phyloP scores from a whole-genome alignment of 2,329 filamentous ascomycete genomes.

The Aspergillus tubingensis region DNA sequence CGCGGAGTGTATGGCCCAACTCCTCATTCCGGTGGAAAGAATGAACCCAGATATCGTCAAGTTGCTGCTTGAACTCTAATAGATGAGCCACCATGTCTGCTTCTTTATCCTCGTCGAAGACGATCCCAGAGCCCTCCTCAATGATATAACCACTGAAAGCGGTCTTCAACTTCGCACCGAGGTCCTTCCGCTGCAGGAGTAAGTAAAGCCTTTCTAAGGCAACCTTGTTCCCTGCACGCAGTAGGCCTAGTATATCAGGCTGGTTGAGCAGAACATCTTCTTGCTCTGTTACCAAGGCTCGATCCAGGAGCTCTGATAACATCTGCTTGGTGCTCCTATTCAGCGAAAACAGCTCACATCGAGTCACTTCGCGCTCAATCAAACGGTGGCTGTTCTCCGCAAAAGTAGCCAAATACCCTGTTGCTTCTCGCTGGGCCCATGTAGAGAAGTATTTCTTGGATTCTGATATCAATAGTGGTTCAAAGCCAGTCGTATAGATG shows the following conservation, averaged over 20 bases:
- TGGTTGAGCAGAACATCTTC: constrained; percentile 66
- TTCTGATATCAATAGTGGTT: constrained; percentile 68
- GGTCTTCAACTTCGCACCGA: constrained; percentile 68
- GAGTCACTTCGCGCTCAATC: constrained; percentile 69
- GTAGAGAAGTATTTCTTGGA: constrained; percentile 69
- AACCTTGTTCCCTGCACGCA: constrained; percentile 68
- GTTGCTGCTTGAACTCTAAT: constrained; percentile 73
- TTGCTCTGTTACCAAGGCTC: constrained; percentile 69
- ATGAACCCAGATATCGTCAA: constrained; percentile 75
- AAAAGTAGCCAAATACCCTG: constrained; percentile 70
- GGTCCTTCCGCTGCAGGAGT: constrained; percentile 69
- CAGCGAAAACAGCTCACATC: constrained; percentile 79
- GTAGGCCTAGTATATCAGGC: constrained; percentile 68
- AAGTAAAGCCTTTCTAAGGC: constrained; percentile 77
- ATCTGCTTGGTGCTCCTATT: constrained; percentile 80
- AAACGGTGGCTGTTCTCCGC: constrained; percentile 69
- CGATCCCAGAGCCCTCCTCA: constrained; percentile 71
- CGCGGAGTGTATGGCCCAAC: constrained; percentile 75
- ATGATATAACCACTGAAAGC: constrained; percentile 82
- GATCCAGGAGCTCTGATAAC: constrained; percentile 72
- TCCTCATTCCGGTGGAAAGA: constrained; percentile 77
- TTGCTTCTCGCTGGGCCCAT: constrained; percentile 69
- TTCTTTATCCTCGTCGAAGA: constrained; percentile 75
- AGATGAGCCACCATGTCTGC: constrained; percentile 85
- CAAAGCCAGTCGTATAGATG: constrained; percentile 78